These are phyloP conservation scores for Aphanocladium album DNA, from an alignment of 2,329 filamentous ascomycete genomes.

Conservation along the genomic window DNA sequence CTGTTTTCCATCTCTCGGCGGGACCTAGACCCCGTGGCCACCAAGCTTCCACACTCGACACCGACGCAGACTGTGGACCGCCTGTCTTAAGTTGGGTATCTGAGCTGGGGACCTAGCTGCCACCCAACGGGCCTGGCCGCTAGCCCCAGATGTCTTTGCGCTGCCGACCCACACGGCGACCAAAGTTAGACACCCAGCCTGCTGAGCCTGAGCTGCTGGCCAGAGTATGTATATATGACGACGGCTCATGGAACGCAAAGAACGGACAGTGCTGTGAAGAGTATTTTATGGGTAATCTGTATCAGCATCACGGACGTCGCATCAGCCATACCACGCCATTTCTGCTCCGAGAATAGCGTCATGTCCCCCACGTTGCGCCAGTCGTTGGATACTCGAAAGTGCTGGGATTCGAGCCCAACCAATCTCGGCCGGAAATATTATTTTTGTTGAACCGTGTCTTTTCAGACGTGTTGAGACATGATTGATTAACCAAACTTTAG, in stretches of 20 bases:
- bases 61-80: constrained; percentile 6
- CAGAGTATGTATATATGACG: constrained; percentile 6
- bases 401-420: neutral
- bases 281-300: neutral
- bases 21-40: neutral
- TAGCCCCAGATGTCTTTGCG: neutral
- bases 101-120: constrained; percentile 9
- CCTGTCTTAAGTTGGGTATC: constrained; percentile 11
- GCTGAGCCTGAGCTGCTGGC: neutral
- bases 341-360: neutral
- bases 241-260: neutral
- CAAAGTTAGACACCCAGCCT: neutral
- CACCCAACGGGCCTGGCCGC: constrained; percentile 8
- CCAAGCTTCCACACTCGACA: constrained; percentile 5
- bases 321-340: neutral
- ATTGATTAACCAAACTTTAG: constrained; percentile 51
- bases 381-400: neutral
- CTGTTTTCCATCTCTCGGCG: neutral
- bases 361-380: neutral
- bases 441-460: neutral
- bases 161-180: neutral
- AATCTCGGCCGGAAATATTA: neutral
- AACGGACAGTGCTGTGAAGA: neutral
- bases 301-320: neutral
- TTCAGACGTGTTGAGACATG: constrained; percentile 2